Evolutionary conservation across 768 basidiomycete genomes (phyloP).

Genomic region (Mycena venus): DNA sequence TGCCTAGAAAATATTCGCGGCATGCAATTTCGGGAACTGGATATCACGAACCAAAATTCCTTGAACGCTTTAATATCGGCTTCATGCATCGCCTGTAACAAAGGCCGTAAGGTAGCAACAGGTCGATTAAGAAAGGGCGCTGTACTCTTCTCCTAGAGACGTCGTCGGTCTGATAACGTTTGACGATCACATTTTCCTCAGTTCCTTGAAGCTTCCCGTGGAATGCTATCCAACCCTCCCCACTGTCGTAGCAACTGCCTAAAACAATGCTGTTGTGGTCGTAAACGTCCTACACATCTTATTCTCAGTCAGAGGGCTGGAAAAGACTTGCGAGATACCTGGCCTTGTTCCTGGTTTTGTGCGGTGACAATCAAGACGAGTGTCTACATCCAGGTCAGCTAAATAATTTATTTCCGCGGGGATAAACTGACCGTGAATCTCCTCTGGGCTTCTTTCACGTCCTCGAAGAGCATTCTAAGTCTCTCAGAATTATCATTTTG

Average conservation of each 20-base stretch:
- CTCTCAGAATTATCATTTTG: not conserved
- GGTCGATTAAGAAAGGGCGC: not conserved
- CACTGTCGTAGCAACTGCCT: not conserved
- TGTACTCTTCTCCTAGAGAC: not conserved
- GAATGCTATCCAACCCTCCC: constrained; percentile 16
- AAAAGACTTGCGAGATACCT: not conserved
- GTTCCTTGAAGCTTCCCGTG: not conserved
- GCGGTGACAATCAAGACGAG: not conserved
- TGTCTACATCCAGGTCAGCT: constrained; percentile 3
- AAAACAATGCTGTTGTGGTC: not conserved
- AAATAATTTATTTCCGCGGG: no score
- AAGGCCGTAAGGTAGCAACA: not conserved
- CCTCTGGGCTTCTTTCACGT: not conserved
- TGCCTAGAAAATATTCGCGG: constrained; percentile 3
- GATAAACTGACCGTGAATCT: not conserved
- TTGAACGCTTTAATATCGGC: constrained; percentile 25
- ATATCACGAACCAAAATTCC: constrained; percentile 1
- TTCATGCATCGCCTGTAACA: constrained; percentile 7
- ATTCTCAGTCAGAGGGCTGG: no score
- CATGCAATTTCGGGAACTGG: not conserved
- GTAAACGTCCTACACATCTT: constrained; percentile 13
- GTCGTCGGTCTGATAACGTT: not conserved
- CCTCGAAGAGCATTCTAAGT: not conserved
- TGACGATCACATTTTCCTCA: constrained; percentile 7
- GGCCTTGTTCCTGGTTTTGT: not conserved